phyloP scores from a whole-genome alignment of 2,329 filamentous ascomycete species.

The Leptosphaerulina australis region DNA sequence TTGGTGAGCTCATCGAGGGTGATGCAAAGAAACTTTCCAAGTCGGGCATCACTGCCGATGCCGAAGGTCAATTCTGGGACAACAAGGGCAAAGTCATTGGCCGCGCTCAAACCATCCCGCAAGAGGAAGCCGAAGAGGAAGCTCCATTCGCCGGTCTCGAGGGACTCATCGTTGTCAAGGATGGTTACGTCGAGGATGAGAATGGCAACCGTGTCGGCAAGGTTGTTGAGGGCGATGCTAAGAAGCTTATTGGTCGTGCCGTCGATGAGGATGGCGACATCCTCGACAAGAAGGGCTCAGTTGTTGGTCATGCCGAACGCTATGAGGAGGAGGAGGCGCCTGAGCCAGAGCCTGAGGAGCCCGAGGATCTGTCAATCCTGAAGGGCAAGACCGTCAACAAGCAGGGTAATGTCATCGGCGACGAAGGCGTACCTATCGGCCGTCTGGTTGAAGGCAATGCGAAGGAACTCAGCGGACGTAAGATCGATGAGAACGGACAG shows the following conservation, averaged over 20 bases:
- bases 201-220: constrained; percentile 58
- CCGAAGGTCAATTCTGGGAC: constrained; percentile 60
- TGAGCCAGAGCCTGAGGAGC: constrained; percentile 49
- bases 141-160: constrained; percentile 58
- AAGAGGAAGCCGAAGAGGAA: constrained; percentile 57
- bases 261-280: constrained; percentile 61
- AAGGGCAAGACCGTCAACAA: constrained; percentile 58
- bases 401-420: constrained; percentile 57
- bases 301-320: constrained; percentile 59
- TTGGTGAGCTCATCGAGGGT: constrained; percentile 58
- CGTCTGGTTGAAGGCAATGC: constrained; percentile 71
- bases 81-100: constrained; percentile 60
- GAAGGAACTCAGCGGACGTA: constrained; percentile 68
- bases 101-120: constrained; percentile 55
- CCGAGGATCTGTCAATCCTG: constrained; percentile 54
- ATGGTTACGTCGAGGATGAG: constrained; percentile 57
- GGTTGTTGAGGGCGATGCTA: constrained; percentile 57
- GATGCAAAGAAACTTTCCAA: constrained; percentile 61
- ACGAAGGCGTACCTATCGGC: constrained; percentile 61
- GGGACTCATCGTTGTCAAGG: constrained; percentile 57
- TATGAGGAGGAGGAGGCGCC: constrained; percentile 66
- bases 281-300: constrained; percentile 60
- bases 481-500: constrained; percentile 74
- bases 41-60: constrained; percentile 53
- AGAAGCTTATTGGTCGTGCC: constrained; percentile 58